These are phyloP conservation scores for Phytophthora idaei DNA, from an alignment of 352 stramenopile genomes.

Conservation along the genomic window DNA sequence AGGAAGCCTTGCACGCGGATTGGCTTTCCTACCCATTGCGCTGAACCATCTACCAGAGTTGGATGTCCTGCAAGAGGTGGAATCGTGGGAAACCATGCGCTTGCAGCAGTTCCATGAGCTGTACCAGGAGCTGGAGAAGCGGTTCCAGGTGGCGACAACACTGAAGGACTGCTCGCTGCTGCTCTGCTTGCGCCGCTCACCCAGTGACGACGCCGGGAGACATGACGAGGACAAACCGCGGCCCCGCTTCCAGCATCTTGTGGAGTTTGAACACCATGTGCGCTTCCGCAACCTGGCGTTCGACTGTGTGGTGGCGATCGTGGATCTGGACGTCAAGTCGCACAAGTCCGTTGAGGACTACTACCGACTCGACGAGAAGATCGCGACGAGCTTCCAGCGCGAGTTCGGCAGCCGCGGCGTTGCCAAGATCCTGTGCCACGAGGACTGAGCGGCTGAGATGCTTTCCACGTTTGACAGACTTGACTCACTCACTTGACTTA, in stretches of 20 bases:
- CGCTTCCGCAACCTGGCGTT: conserved; percentile 71
- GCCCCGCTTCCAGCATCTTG: conserved; percentile 62
- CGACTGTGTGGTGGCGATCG: conserved; percentile 81
- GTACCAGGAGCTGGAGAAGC: conserved; percentile 67
- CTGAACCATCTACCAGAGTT: conserved; percentile 48
- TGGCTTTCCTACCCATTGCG: conserved; percentile 61
- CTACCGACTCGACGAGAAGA: conserved; percentile 82
- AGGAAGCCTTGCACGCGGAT: conserved; percentile 48
- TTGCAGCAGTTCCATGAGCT: conserved; percentile 53
- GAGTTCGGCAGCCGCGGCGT: conserved; percentile 46
- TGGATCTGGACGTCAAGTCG: conserved; percentile 88
- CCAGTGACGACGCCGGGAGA: conserved; percentile 24
- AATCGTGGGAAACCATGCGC: conserved; percentile 46
- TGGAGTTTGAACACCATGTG: conserved; percentile 72
- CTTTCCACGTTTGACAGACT: conserved; percentile 15
- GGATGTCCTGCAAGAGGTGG: conserved; percentile 35
- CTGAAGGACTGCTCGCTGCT: conserved; percentile 87
- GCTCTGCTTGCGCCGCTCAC: conserved; percentile 65
- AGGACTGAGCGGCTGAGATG: conserved; percentile 37
- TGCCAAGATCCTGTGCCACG: conserved; percentile 40
- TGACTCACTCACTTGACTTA: conserved; percentile 21
- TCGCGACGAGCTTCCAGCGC: conserved; percentile 61
- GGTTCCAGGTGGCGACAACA: conserved; percentile 84
- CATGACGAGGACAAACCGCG: conserved; percentile 22
- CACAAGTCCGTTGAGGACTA: conserved; percentile 88